A percentile compares a stretch with the other conserved stretches of the same genome.
Conservation (phyloP, 129 eudicot species). For the Saposhnikovia divaricata region DNA sequence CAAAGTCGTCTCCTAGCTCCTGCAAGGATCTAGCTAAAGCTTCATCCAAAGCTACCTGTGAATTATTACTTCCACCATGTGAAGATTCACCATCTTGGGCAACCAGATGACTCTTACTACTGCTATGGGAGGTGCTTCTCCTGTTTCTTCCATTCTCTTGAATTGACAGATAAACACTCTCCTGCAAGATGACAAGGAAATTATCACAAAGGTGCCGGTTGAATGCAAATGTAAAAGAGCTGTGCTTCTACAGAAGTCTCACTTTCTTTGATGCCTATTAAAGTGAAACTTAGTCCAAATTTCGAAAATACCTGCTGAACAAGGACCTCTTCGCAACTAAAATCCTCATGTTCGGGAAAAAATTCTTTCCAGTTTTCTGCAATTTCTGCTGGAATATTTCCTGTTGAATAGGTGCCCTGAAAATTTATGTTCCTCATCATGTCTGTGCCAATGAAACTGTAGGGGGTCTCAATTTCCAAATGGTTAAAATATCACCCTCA, state of each 20-base stretch:
- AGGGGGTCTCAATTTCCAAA: not conserved
- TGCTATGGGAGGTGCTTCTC: slow-evolving; percentile 25
- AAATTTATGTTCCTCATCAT: slow-evolving; percentile 36
- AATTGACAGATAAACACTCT: slow-evolving; percentile 49
- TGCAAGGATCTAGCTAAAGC: slow-evolving; percentile 83
- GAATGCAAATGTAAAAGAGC: not conserved
- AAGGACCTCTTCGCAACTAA: slow-evolving; percentile 67
- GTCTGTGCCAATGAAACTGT: not conserved
- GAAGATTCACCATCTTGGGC: slow-evolving; percentile 50
- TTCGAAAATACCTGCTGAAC: slow-evolving; percentile 48
- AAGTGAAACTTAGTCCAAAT: not conserved
- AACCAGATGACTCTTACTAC: slow-evolving; percentile 21
- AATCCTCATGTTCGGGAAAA: slow-evolving; percentile 54
- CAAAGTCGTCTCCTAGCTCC: slow-evolving; percentile 66
- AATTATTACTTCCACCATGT: slow-evolving; percentile 25
- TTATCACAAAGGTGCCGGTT: slow-evolving; percentile 3
- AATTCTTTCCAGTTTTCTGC: slow-evolving; percentile 45
- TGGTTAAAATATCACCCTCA: slow-evolving; percentile 8
- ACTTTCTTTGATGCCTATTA: not conserved
- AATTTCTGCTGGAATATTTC: slow-evolving; percentile 40
- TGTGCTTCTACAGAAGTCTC: not conserved
- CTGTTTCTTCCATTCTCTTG: slow-evolving; percentile 36
- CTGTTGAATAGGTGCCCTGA: slow-evolving; percentile 29
- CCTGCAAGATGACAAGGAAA: slow-evolving; percentile 34
- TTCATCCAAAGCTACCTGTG: slow-evolving; percentile 69